Evolutionary conservation across 176 grass and related monocot genomes (phyloP).

Genomic region (Neostapfia colusana): DNA sequence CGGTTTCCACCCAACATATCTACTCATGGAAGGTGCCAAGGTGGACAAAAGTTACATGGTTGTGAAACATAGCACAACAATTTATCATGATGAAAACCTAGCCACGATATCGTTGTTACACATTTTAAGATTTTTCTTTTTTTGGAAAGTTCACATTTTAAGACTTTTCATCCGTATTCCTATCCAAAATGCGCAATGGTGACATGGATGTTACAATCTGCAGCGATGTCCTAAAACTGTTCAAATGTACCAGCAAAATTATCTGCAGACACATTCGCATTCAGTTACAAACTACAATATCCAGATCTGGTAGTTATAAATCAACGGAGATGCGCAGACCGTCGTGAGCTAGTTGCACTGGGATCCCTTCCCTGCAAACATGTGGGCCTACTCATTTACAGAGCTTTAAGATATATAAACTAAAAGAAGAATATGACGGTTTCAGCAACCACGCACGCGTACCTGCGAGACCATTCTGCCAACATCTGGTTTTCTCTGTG

Average conservation of each 20-base stretch:
- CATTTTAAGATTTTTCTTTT: not conserved
- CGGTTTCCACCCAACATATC: not conserved
- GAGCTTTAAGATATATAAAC: not conserved
- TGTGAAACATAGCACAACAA: not conserved
- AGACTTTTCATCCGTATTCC: not conserved
- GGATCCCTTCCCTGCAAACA: conserved; percentile 72
- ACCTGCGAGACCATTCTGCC: conserved; percentile 68
- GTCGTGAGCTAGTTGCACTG: conserved; percentile 78
- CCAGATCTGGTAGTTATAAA: conserved; percentile 5
- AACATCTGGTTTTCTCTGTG: conserved; percentile 67
- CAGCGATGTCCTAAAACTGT: not conserved
- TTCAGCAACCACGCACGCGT: not conserved
- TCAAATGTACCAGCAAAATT: not conserved
- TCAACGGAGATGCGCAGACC: conserved; percentile 45
- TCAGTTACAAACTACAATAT: not conserved
- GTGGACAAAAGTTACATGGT: not conserved
- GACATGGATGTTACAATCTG: not conserved
- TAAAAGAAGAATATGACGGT: not conserved
- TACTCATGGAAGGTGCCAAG: not conserved
- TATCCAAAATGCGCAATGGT: not conserved
- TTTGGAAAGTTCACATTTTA: not conserved
- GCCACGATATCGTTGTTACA: not conserved
- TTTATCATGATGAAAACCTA: not conserved
- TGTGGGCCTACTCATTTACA: not conserved
- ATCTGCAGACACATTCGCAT: not conserved